Evolutionary conservation across 164 flowering plant species (phyloP).

Genomic region (Sextonia rubra): DNA sequence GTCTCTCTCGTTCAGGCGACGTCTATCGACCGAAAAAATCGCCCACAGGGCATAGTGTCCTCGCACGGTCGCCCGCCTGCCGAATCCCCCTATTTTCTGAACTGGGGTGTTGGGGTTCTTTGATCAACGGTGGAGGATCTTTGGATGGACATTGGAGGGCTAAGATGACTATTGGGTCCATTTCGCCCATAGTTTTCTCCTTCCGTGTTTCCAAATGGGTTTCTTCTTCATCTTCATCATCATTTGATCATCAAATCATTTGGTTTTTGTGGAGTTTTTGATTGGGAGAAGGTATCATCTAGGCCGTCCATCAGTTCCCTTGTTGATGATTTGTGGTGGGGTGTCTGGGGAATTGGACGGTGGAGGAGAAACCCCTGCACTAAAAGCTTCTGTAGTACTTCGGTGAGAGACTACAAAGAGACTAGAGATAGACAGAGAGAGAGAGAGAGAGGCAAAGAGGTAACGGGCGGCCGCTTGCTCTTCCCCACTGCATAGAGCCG

Average conservation of each 20-base stretch:
- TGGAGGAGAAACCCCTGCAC: too few relatives aligned
- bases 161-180: conserved; percentile 60
- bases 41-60: conserved; percentile 59
- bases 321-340: conserved; percentile 67
- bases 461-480: too few relatives aligned
- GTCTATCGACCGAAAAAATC: conserved; percentile 61
- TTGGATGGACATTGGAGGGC: conserved; percentile 26
- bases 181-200: conserved; percentile 55
- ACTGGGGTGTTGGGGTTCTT: background rate
- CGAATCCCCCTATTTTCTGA: conserved; percentile 51
- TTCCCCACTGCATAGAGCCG: too few relatives aligned
- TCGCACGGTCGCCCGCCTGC: conserved; percentile 79
- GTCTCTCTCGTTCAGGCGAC: conserved; percentile 79
- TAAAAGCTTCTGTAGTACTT: too few relatives aligned
- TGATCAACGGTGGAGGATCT: background rate
- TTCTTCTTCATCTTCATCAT: conserved; percentile 15
- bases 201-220: conserved; percentile 80
- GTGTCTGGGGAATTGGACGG: conserved; percentile 23
- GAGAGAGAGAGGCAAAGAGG: too few relatives aligned
- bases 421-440: too few relatives aligned
- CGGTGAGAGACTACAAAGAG: too few relatives aligned
- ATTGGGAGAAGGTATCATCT: conserved; percentile 31
- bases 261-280: conserved; percentile 29
- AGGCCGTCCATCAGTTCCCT: conserved; percentile 89
- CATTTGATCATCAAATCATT: background rate